phyloP scores from a whole-genome alignment of 345 rosid species.

The Camelina sativa region DNA sequence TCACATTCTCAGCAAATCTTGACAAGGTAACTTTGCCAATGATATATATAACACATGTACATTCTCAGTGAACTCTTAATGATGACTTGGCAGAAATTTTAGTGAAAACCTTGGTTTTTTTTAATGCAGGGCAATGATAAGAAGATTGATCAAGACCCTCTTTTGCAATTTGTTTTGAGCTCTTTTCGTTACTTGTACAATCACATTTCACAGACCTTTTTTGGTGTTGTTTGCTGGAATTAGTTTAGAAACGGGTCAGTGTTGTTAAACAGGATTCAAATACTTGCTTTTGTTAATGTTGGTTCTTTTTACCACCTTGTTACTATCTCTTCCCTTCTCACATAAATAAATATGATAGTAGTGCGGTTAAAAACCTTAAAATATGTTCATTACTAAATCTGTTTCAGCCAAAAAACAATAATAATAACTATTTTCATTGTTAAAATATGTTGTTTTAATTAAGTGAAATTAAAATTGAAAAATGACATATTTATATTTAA shows the following conservation, averaged over 20 bases:
- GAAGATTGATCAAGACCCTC: constrained; percentile 2
- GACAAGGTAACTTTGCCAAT: background rate
- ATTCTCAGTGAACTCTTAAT: background rate
- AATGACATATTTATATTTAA: background rate
- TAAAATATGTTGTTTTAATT: background rate
- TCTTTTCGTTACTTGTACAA: background rate
- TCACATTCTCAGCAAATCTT: background rate
- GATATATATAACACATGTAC: background rate
- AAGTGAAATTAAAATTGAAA: background rate
- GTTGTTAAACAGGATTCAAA: background rate
- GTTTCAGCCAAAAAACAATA: background rate
- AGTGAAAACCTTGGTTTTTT: background rate
- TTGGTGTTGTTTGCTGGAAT: constrained; percentile 6
- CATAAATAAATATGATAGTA: background rate
- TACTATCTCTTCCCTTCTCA: background rate
- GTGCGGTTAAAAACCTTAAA: background rate
- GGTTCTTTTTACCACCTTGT: background rate
- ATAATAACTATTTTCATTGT: background rate
- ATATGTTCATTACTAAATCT: background rate
- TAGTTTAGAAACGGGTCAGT: background rate
- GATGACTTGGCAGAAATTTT: background rate
- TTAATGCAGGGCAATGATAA: constrained; percentile 8
- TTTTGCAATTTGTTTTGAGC: constrained; percentile 3
- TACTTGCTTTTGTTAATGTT: background rate
- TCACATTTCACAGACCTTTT: background rate